Evolutionary conservation across 805 yeast genomes (phyloP), one percentile per base, ranked within the genome.

Genomic region (Hanseniaspora pseudoguilliermondii): DNA sequence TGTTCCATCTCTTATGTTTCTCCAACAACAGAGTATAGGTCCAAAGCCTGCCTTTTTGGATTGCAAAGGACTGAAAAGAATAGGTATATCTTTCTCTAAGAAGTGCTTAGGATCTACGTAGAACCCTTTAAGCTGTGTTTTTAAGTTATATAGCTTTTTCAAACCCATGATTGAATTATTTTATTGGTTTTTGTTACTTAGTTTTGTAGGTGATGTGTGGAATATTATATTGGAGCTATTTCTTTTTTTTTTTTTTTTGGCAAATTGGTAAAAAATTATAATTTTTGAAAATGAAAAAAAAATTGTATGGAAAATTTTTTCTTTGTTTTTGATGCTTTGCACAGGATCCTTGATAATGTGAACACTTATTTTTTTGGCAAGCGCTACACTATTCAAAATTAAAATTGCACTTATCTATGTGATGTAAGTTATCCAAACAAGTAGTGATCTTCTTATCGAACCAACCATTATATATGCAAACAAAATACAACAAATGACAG

Each of bases 1-100:
- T 73, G 90, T 96, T 5, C 96, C 97, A 42, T 84, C 76, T 71
- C 87, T 93, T 49, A 87, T 69, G 73, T 90, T 89, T 66, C 93
- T 80, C 74, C 86, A 91, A 44, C 88, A 70, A 65, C 77, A 86
- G 13, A 90, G 84, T 64, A 84, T 90, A 10, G 97, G 96, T 3
- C 87, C 95, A 67, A 80, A 79, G 10, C 80, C 78, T 60, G 84
- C 78, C 57, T 69, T 66, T 52, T 72, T 68, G 47, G 83, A 70
- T 86, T 87, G 82, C 54, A 69, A 62, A 13, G 83, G 77, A 25
- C 76, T 72, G 18, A 53, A 32, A 23, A 53, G 40, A 16, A 53
- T 43, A 13, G 56, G 56, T 2, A 27, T 25, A 10, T 46, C 49
- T 16, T 46, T 46, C 7, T 65, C 85, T 78, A 65, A 77, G 78